Evolutionary conservation across 345 rosid species (phyloP).

Genomic region (Cardamine resedifolia): DNA sequence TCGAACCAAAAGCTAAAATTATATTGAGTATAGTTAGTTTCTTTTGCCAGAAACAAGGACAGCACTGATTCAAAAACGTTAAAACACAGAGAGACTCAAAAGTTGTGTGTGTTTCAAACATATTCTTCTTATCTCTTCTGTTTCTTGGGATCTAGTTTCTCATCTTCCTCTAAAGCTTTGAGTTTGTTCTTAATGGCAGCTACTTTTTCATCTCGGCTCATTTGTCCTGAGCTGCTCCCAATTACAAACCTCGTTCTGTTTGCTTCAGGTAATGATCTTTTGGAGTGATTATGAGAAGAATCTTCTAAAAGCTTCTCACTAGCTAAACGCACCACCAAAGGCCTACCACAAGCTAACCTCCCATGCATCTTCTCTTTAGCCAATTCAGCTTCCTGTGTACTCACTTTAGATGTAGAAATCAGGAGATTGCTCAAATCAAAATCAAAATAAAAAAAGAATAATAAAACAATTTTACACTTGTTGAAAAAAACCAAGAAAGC

Average conservation of each 20-base stretch:
- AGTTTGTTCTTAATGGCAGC: constrained; percentile 89
- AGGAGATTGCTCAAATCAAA: constrained; percentile 41
- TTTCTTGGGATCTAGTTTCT: constrained; percentile 52
- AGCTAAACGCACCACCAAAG: constrained; percentile 76
- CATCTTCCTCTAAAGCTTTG: constrained; percentile 73
- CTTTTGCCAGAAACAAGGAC: no score
- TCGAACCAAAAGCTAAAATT: not conserved
- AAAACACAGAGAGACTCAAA: not conserved
- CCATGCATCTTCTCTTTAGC: constrained; percentile 97
- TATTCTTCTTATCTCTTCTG: constrained; percentile 42
- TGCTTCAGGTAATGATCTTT: constrained; percentile 40
- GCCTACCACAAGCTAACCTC: constrained; percentile 86
- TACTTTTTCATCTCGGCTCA: constrained; percentile 67
- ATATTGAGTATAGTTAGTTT: not conserved
- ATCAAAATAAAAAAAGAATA: not conserved
- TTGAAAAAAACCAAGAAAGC: not conserved
- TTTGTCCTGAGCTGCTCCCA: constrained; percentile 53
- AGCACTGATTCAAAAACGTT: no score
- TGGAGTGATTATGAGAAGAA: constrained; percentile 38
- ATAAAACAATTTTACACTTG: not conserved
- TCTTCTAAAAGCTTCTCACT: constrained; percentile 66
- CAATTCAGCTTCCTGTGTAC: constrained; percentile 93
- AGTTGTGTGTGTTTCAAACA: not conserved
- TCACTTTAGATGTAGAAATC: constrained; percentile 76
- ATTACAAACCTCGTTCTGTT: constrained; percentile 36